Base-by-base conservation (phyloP, 345 rosid species). In the Pistacia atlantica region DNA sequence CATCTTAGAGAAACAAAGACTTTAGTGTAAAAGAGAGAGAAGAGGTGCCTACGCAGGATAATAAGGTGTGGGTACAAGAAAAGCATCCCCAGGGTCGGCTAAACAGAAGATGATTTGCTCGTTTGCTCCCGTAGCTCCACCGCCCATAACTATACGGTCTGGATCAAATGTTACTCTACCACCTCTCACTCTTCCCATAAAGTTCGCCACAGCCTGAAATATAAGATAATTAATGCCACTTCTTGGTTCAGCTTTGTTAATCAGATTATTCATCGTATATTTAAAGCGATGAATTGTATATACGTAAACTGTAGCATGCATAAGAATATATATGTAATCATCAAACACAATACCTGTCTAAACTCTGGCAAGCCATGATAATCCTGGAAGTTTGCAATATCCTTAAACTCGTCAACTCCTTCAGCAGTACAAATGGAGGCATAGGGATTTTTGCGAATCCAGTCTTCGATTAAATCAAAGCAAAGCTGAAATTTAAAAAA, bases 61-160 rank as follows among this genome's bases (percentile, higher is more conserved):
- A 60, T 87, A 91, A 18, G 98, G 98, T 4, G 97, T 56, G 5
- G 98, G 97, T 20, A 90, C 85, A 54, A 95, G 95, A 63, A 92
- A 92, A 75, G 89, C 95, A 62, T 93, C 97, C 45, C 90, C 97
- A 0, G 87, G 98, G 76, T 95, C 88, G 3, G 98, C 98, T 77
- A 95, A 80, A 69, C 97, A 93, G 77, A 95, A 95, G 81, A 88
- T 88, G n/a, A 89, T 77, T 3, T 86, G 74, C 86, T 95, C 98
- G 64, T 83, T 87, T 0, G 98, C 98, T 49, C 97, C 97, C 61
- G 98, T 95, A 18, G 97, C 97, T 35, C 97, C 97, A 13, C 97
- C 98, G 51, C 89, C 79, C 98, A 95, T 91, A 92, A 92, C 97
- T 11, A 92, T 49, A 17, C 97, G 88, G 13, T 87, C 85, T 0